Evolutionary conservation across 2,329 filamentous ascomycete genomes (phyloP), one percentile per base, ranked within the genome.

Genomic region (Onygena corvina): DNA sequence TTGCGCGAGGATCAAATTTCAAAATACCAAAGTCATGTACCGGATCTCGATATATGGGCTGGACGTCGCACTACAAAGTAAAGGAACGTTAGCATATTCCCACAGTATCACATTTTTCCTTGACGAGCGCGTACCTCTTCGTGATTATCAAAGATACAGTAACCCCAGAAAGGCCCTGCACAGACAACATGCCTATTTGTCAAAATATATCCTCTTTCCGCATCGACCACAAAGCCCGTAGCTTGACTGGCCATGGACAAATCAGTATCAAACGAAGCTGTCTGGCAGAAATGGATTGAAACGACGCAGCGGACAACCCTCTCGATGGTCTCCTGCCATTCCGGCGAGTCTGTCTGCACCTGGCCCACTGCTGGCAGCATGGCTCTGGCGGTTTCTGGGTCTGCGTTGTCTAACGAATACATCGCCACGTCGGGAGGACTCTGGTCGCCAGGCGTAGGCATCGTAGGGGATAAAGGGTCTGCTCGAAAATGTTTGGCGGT

Each of bases 11-110:
- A 59, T 98, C 86, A 71, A 98, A 98, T 61, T 92, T 83, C 46
- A 98, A 78, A 59, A 98, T 93, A 54, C 92, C 92, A 60, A 98
- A 98, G 67, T 98, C 92, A 73, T 98, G 92, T 23, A 98, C 90
- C 12, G 92, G 93, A 62, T 98, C 92, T 61, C 92, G 87, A 70
- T 98, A 98, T 46, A 98, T 88, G 6, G 92, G 92, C 62, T 88
- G 86, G 44, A 93, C 90, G 64, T 98, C 92, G 59, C 92, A 92
- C 73, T 93, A 77, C 57, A 42, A 54, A 51, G 11, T 7, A 45
- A 16, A 21, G n/a, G 12, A 16, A 14, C 12, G 23, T 30, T 23
- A 46, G 30, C 20, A 42, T 3, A 33, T 33, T 33, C 9, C 30
- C 30, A 33, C 30, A 33, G 30, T n/a, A n/a, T n/a, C n/a, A n/a